Evolutionary conservation across 306 rosid genomes (phyloP), one percentile per base, ranked within the genome.

Genomic region (Vicia faba): DNA sequence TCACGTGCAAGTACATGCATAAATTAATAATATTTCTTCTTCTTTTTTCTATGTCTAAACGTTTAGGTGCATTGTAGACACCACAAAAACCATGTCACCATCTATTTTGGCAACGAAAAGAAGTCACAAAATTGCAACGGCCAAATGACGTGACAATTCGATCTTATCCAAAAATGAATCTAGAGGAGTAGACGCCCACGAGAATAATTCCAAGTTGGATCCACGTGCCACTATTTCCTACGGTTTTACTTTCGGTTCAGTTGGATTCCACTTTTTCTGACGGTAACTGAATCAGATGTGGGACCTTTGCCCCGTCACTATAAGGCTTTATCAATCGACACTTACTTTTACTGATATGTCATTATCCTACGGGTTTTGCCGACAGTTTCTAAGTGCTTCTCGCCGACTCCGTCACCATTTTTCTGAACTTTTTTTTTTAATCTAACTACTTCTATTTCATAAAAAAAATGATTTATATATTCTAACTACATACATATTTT

Each of bases 81-180:
- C 3, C 16, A 31, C 36, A 31, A 31, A 28, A 31, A 31, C 8
- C 36, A 31, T 31, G 36, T 6, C 36, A 33, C 2, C 9, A 7
- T 33, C 9, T 33, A 43, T 43, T 13, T 46, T 46, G 53, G 53
- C 20, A 15, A 46, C 23, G 20, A 19, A n/a, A n/a, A 50, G 29
- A 51, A 10, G 9, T 31, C 35, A 31, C 8, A 31, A 31, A 31
- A 31, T 31, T 31, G 35, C 35, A 23, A 51, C 25, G 55, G 55
- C 55, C 2, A n/a, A 51, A 51, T 51, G 58, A 51, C 33, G 15
- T 51, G 8, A 20, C 80, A 58, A 44, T 51, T 44, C 57, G 64
- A 40, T 74, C 85, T 78, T 74, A 82, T 82, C 83, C 78, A 70
- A 40, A 73, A 58, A 5, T 31, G 7, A 31, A 5, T 5, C 1